These are phyloP conservation scores for Exophiala alcalophila DNA, from an alignment of 2,329 filamentous ascomycete genomes.

Conservation along the genomic window DNA sequence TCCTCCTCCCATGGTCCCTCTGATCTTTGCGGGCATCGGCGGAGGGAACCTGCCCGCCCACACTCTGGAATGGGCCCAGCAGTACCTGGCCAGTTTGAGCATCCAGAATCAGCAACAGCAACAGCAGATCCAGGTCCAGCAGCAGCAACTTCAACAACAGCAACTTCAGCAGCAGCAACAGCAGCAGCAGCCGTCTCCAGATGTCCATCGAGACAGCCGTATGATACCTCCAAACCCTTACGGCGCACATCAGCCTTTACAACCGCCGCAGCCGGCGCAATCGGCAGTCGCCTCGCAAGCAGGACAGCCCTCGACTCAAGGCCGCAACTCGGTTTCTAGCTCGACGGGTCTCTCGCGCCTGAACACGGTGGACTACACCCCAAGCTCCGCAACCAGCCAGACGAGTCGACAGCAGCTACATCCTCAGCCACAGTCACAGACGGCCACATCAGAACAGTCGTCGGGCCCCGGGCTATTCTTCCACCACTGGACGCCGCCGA, in stretches of 20 bases:
- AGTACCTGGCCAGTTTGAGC: constrained; percentile 53
- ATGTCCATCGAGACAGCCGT: constrained; percentile 34
- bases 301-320: constrained; percentile 11
- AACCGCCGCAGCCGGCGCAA: constrained; percentile 23
- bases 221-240: constrained; percentile 39
- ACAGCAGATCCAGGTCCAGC: constrained; percentile 29
- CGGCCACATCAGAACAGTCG: constrained; percentile 55
- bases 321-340: constrained; percentile 31
- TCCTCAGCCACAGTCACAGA: constrained; percentile 54
- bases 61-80: constrained; percentile 66
- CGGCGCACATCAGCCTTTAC: constrained; percentile 23
- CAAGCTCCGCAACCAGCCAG: constrained; percentile 32
- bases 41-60: constrained; percentile 60
- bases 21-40: constrained; percentile 71
- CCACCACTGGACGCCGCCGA: constrained; percentile 87
- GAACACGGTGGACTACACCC: constrained; percentile 41
- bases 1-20: constrained; percentile 69
- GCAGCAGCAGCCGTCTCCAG: constrained; percentile 27
- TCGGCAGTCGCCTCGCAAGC: constrained; percentile 24
- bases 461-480: constrained; percentile 79
- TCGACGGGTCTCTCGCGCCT: constrained; percentile 39
- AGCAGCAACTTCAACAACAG: constrained; percentile 25
- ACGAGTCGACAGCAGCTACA: constrained; percentile 45
- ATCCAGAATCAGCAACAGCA: constrained; percentile 47
- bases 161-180: constrained; percentile 24